phyloP scores from a whole-genome alignment of 352 stramenopile species.

The Pythium aquatile region DNA sequence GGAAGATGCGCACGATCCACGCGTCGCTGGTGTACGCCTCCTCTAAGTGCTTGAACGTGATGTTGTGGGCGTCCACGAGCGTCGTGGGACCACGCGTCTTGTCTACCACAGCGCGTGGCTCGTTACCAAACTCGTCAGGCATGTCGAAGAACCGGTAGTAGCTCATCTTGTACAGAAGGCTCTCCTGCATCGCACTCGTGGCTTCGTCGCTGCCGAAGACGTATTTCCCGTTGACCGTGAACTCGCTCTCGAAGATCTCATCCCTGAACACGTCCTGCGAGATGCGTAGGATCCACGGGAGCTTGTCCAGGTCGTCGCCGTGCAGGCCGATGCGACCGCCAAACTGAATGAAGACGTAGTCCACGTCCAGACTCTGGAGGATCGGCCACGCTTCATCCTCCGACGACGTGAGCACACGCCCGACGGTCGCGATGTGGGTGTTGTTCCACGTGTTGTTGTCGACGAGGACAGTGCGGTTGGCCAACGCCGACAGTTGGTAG shows the following conservation, averaged over 20 bases:
- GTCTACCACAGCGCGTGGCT: conserved; percentile 4
- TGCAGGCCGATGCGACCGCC: conserved; percentile 64
- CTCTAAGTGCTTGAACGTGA: conserved; percentile 84
- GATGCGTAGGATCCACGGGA: conserved; percentile 93
- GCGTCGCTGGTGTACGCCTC: conserved; percentile 91
- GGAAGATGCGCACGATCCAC: conserved; percentile 94
- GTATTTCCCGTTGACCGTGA: conserved; percentile 66
- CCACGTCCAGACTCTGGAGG: conserved; percentile 68
- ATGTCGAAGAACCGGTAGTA: conserved; percentile 72
- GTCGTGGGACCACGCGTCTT: conserved; percentile 31
- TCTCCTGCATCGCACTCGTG: conserved; percentile 79
- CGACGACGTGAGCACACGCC: conserved; percentile 67
- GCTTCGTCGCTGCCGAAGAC: conserved; percentile 62
- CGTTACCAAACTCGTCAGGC: conserved; percentile 1
- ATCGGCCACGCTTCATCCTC: conserved; percentile 75
- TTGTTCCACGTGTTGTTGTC: conserved; percentile 99
- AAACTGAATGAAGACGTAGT: conserved; percentile 83
- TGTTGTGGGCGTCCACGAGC: conserved; percentile 54
- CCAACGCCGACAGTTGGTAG: conserved; percentile 79
- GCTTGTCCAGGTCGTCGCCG: conserved; percentile 92
- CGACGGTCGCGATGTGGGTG: conserved; percentile 95
- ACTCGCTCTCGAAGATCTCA: conserved; percentile 83
- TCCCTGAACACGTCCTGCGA: conserved; percentile 84
- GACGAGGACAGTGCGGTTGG: conserved; percentile 86
- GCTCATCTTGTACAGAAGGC: conserved; percentile 92